These are phyloP conservation scores for Yamadazyma diddensiae DNA, from an alignment of 1,139 yeast species.

Conservation along the genomic window DNA sequence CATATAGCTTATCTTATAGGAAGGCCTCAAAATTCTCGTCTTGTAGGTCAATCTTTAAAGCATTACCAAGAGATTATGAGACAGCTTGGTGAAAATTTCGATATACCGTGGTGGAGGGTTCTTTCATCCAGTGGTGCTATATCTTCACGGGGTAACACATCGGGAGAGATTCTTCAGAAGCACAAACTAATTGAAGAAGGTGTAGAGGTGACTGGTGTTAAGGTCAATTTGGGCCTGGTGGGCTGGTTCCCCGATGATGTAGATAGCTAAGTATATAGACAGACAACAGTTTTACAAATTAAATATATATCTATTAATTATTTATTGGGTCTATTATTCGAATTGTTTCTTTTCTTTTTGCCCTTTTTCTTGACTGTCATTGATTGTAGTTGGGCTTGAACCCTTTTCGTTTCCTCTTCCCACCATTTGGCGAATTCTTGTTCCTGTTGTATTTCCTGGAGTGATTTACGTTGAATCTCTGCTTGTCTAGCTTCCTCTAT, in stretches of 20 bases:
- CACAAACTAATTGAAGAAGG: constrained; percentile 47
- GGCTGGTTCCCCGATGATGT: constrained; percentile 73
- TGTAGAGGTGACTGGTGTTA: constrained; percentile 37
- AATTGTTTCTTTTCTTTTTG: constrained; percentile 2
- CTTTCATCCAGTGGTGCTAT: constrained; percentile 60
- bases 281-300: too few species aligned
- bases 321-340: constrained; percentile 1
- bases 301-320: not conserved
- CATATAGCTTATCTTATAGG: constrained; percentile 66
- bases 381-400: constrained; percentile 46
- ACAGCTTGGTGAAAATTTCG: constrained; percentile 22
- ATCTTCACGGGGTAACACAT: constrained; percentile 47
- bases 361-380: constrained; percentile 2
- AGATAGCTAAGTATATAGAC: constrained; percentile 13
- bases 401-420: constrained; percentile 65
- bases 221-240: constrained; percentile 41
- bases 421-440: constrained; percentile 83
- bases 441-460: constrained; percentile 73
- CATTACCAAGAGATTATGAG: constrained; percentile 25
- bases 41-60: constrained; percentile 70
- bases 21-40: constrained; percentile 66
- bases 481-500: constrained; percentile 33
- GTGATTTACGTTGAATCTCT: constrained; percentile 35
- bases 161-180: constrained; percentile 48
- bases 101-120: constrained; percentile 78